Evolutionary conservation across 805 yeast genomes (phyloP), one percentile per base, ranked within the genome.

Genomic region (Candida tallmaniae): DNA sequence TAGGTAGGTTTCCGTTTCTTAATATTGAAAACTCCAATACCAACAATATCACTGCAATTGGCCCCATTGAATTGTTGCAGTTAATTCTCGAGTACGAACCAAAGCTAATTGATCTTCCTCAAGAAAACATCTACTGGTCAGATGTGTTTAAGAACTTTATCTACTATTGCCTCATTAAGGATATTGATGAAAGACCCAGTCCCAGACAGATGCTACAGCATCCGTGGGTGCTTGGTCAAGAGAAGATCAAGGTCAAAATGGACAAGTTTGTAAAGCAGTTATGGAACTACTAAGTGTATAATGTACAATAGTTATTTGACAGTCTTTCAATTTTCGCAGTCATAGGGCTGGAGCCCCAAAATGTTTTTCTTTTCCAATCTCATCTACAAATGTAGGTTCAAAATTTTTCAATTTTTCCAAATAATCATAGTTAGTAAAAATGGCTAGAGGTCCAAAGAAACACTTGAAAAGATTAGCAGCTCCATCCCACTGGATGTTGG

Each of bases 401-500:
- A 29, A 29, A 29, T 11, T 29, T 29, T 29, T 29, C 24, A 29
- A 21, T 12, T 17, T 24, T 24, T 24, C 16, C 6, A 6, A 7
- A 20, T 7, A 20, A n/a, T 24, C 27, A 24, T 24, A 24, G 27
- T 24, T 24, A 24, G 23, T 20, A 20, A 27, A 27, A 23, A 38
- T 38, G 41, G 38, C 41, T 26, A 38, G 41, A 38, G 41, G 41
- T 19, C 41, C 41, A 83, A 87, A 88, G 89, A 89, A 90, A 82
- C 97, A 90, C 73, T 83, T 89, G 73, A 89, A 90, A 83, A 88
- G 97, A 83, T 83, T 90, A 75, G 96, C 97, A 72, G 98, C 98
- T 72, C 99, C 99, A 80, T 83, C 89, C 79, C 98, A 93, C 83
- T 93, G 98, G 98, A 85, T 93, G 94, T 86, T 93, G 79, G 98